Conservation (phyloP, 2,329 filamentous ascomycete species). For the Cladophialophora carrionii region DNA sequence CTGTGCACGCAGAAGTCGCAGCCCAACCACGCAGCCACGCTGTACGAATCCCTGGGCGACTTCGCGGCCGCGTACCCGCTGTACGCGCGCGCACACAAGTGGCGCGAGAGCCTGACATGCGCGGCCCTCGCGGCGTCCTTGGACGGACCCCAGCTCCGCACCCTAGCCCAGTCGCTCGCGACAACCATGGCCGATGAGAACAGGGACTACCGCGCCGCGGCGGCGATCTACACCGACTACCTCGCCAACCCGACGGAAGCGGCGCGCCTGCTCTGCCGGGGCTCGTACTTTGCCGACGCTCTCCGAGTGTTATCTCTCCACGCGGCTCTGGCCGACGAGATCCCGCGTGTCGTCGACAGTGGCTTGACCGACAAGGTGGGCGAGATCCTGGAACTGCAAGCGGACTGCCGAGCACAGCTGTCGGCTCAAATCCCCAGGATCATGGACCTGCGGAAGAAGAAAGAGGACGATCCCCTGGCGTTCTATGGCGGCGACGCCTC, state of each 20-base stretch:
- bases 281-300: constrained; percentile 86
- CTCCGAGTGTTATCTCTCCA: constrained; percentile 72
- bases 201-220: constrained; percentile 80
- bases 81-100: constrained; percentile 82
- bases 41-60: constrained; percentile 82
- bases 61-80: constrained; percentile 75
- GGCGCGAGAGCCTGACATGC: constrained; percentile 86
- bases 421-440: constrained; percentile 84
- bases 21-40: constrained; percentile 81
- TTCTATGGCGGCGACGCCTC: constrained; percentile 81
- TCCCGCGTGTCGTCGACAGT: constrained; percentile 71
- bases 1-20: constrained; percentile 70
- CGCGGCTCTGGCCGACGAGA: constrained; percentile 60
- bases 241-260: constrained; percentile 72
- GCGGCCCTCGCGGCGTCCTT: constrained; percentile 72
- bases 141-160: constrained; percentile 61
- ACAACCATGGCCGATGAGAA: constrained; percentile 75
- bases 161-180: constrained; percentile 73
- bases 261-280: constrained; percentile 79
- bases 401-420: constrained; percentile 87
- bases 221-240: constrained; percentile 79
- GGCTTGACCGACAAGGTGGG: constrained; percentile 80
- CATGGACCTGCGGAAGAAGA: constrained; percentile 76
- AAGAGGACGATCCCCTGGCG: constrained; percentile 79
- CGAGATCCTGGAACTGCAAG: constrained; percentile 83